Evolutionary conservation across 1,139 yeast genomes (phyloP).

Genomic region (Blastobotrys proliferans): DNA sequence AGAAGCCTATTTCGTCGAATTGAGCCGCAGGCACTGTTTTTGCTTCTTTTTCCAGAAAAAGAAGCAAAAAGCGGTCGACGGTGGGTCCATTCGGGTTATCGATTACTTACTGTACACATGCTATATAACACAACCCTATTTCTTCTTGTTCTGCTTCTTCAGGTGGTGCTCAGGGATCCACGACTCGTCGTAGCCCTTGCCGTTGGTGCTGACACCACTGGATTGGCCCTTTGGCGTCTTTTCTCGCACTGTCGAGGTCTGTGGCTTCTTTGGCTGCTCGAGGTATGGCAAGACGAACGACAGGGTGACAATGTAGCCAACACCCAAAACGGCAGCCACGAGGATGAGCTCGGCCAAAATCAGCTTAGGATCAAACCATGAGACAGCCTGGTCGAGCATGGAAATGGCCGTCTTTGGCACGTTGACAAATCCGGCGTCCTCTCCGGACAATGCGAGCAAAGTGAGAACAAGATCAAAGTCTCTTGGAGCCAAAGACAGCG

Average conservation of each 20-base stretch:
- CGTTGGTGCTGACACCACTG: constrained; percentile 32
- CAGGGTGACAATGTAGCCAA: constrained; percentile 47
- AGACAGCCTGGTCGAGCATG: constrained; percentile 62
- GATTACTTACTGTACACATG: background rate
- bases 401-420: constrained; percentile 43
- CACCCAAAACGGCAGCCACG: constrained; percentile 46
- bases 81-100: background rate
- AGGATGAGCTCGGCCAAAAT: constrained; percentile 58
- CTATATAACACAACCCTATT: constrained; percentile 1
- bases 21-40: background rate
- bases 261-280: constrained; percentile 34
- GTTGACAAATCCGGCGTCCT: constrained; percentile 53
- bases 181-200: constrained; percentile 43
- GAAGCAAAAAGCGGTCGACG: no score
- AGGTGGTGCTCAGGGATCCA: constrained; percentile 54
- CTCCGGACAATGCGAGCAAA: constrained; percentile 51
- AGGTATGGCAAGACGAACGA: constrained; percentile 43
- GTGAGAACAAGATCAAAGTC: constrained; percentile 48
- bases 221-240: constrained; percentile 21
- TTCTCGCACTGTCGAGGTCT: constrained; percentile 24
- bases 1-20: no score
- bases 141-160: constrained; percentile 39
- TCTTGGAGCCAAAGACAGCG: constrained; percentile 52
- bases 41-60: background rate
- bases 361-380: constrained; percentile 70